Evolutionary conservation across 768 basidiomycete species (phyloP).

Genomic region (Leccinum variicolor): DNA sequence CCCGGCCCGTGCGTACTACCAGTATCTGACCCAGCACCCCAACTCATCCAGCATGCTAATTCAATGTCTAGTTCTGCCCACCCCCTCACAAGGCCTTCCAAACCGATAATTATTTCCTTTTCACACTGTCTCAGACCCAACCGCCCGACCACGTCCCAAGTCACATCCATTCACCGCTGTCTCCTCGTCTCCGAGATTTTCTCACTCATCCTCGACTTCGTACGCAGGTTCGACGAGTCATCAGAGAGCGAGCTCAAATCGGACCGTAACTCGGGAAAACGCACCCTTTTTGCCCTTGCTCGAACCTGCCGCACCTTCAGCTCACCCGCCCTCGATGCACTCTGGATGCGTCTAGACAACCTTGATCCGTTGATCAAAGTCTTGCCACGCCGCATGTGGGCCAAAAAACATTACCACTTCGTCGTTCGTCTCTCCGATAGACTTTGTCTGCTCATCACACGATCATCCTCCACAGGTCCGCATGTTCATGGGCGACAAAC

Average conservation of each 20-base stretch:
- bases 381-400: constrained; percentile 25
- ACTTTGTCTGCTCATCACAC: background rate
- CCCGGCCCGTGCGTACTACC: constrained; percentile 3
- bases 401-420: constrained; percentile 18
- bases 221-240: constrained; percentile 20
- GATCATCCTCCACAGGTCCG: constrained; percentile 11
- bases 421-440: constrained; percentile 12
- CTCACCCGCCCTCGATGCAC: constrained; percentile 21
- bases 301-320: constrained; percentile 24
- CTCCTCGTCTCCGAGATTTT: constrained; percentile 23
- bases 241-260: constrained; percentile 14
- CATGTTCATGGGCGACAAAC: constrained; percentile 24
- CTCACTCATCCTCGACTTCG: constrained; percentile 18
- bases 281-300: constrained; percentile 26
- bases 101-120: background rate
- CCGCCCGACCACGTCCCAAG: background rate
- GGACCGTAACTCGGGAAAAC: constrained; percentile 15
- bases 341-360: constrained; percentile 28
- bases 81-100: background rate
- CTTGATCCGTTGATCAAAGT: constrained; percentile 27
- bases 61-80: background rate
- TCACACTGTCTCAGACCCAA: background rate
- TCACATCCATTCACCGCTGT: constrained; percentile 17
- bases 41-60: background rate
- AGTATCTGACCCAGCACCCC: background rate